These are phyloP conservation scores for Sporothrix schenckii DNA, from an alignment of 2,329 filamentous ascomycete species.

Conservation along the genomic window DNA sequence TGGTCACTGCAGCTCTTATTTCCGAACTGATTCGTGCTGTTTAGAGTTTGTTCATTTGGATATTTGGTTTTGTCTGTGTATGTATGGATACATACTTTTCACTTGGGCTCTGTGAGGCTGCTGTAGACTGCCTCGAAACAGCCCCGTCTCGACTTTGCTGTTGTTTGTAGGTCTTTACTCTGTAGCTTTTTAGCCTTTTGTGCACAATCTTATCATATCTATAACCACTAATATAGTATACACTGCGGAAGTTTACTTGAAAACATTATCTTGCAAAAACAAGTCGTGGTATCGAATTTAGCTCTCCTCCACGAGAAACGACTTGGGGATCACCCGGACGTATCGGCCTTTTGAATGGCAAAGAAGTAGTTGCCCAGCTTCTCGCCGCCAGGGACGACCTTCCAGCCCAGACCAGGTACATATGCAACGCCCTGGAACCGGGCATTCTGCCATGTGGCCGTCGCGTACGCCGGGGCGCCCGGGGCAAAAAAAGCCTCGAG, in stretches of 20 bases:
- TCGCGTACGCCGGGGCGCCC: constrained; percentile 32
- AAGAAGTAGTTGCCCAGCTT: constrained; percentile 96
- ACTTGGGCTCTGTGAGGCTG: too few relatives aligned
- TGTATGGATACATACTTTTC: too few relatives aligned
- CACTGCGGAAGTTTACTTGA: not conserved
- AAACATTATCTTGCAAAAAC: not conserved
- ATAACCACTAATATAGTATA: not conserved
- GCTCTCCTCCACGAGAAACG: too few relatives aligned
- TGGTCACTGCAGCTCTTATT: too few relatives aligned
- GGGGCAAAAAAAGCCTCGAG: constrained; percentile 59
- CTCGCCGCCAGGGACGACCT: constrained; percentile 77
- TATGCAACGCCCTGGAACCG: constrained; percentile 82
- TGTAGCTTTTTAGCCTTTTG: not conserved
- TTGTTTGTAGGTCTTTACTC: not conserved
- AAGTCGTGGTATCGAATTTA: too few relatives aligned
- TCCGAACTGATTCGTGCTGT: too few relatives aligned
- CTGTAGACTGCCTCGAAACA: too few relatives aligned
- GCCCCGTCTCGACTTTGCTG: too few relatives aligned
- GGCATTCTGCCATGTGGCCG: constrained; percentile 59
- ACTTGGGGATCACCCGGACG: not conserved
- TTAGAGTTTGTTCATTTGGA: too few relatives aligned
- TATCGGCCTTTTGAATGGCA: constrained; percentile 62
- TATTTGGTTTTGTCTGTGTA: too few relatives aligned
- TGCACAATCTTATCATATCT: not conserved
- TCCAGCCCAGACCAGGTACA: constrained; percentile 89